phyloP scores from a whole-genome alignment of 83 land plant genomes.

The Picea abies region DNA sequence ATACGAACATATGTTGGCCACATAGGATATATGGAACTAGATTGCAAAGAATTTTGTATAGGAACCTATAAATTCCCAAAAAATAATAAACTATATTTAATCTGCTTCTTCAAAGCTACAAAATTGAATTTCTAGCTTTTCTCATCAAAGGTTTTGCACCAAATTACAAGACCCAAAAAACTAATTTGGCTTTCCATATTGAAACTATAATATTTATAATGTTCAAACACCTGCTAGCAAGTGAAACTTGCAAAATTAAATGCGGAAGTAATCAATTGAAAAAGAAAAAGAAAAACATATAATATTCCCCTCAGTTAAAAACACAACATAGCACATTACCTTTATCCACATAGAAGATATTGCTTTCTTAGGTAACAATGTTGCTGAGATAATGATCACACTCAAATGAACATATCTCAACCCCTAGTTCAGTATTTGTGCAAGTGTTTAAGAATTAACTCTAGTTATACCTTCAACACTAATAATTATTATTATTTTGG shows the following conservation, averaged over 20 bases:
- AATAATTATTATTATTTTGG: too few relatives aligned
- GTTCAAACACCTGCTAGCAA: neutral
- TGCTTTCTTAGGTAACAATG: neutral
- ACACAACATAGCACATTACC: neutral
- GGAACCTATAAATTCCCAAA: conserved; percentile 23
- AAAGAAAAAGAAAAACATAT: neutral
- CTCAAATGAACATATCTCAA: neutral
- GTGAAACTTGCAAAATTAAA: neutral
- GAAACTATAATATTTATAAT: neutral
- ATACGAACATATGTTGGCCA: conserved; percentile 56
- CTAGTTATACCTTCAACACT: too few relatives aligned
- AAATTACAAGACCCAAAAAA: neutral
- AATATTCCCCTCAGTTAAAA: neutral
- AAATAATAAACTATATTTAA: neutral
- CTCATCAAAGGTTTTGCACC: neutral
- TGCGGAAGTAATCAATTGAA: neutral
- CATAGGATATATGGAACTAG: conserved; percentile 10
- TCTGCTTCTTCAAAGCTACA: neutral
- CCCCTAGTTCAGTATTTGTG: neutral
- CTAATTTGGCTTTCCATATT: neutral
- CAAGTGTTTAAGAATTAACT: neutral
- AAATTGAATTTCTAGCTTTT: neutral
- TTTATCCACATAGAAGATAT: neutral
- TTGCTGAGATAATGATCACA: neutral
- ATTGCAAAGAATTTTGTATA: conserved; percentile 29